Evolutionary conservation across 2,329 filamentous ascomycete genomes (phyloP), one percentile per base, ranked within the genome.

Genomic region (Ascosphaera pollenicola): DNA sequence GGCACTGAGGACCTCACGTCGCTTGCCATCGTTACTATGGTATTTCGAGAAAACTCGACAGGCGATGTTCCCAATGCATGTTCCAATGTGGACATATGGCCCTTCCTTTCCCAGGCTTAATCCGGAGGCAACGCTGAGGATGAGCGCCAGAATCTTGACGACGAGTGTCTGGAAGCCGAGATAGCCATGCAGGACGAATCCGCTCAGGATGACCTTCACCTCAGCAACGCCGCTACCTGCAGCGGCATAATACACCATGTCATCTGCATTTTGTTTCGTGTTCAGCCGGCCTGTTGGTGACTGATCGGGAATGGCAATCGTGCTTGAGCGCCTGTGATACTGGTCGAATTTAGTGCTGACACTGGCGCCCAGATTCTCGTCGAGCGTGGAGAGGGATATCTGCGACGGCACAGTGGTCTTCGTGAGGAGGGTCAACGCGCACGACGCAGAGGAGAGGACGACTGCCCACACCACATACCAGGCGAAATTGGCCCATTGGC

Each of bases 181-280:
- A 53, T 95, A 95, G 1, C 89, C 87, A 63, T 95, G 89, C 40
- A 98, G 64, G 40, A 98, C 87, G 51, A 95, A 98, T 4, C 89
- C 89, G 50, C 84, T 94, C n/a, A 95, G 70, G 42, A 95, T 95
- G 43, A 95, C 89, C 46, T 89, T 85, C 41, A 95, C 87, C 60
- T 98, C 89, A 5, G 89, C 89, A 10, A 98, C 89, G 49, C 89
- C 89, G 58, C 84, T 93, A 37, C 89, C 89, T 34, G 87, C 87
- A 42, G 87, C 89, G 6, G 89, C 85, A 56, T 94, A 98, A 58
- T 93, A 98, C 3, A 87, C 70, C 77, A 91, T 91, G 1, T 59
- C 63, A 42, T 64, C 55, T 35, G 55, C 62, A 36, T 58, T 64
- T 42, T 51, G 58, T 17, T 56, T 54, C 47, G 30, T 32, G 6